Base-by-base conservation (phyloP, 768 basidiomycete species). In the Lyophyllum atratum region DNA sequence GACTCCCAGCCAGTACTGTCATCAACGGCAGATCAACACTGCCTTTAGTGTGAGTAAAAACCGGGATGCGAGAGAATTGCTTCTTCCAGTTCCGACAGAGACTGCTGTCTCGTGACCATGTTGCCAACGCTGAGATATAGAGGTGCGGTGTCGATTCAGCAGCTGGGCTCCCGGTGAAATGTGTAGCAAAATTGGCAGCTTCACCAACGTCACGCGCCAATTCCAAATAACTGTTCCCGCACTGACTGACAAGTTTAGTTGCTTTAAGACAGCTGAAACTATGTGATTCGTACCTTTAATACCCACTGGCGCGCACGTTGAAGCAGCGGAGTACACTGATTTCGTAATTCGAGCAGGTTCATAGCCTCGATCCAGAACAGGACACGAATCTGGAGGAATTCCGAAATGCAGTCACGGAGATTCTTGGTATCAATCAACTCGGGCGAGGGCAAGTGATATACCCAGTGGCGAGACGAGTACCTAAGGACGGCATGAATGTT, bases 361-460 rank as follows among this genome's bases (percentile, higher is more conserved):
- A 70, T 70, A 15, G 64, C 63, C 48, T 70, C 66, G 31, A 68
- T 68, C 68, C 66, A 70, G 52, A 70, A 66, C 3, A 70, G 58
- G 1, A 60, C 56, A 42, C 37, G 57, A 29, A 67, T 39, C 22
- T 49, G 28, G 19, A 67, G 53, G 25, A 68, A 64, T 1, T 62
- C 39, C 6, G 34, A 8, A 34, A 64, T 47, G 11, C n/a, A 7
- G 15, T 9, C 29, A 3, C 24, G 15, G 39, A 39, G 15, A 17
- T 39, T 14, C 4, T 39, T 17, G 11, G 6, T 4, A 15, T 39
- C 14, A 14, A 4, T 4, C 15, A 14, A 4, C 4, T 6, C 15
- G 14, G 15, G 21, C 33, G 1, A 4, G 15, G 37, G 9, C 15
- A 54, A n/a, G 17, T 59, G 58, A 1, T 44, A 14, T 22, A n/a